Conservation (phyloP, 495 filamentous ascomycete genomes). For the Trichocladium uniseriatum region DNA sequence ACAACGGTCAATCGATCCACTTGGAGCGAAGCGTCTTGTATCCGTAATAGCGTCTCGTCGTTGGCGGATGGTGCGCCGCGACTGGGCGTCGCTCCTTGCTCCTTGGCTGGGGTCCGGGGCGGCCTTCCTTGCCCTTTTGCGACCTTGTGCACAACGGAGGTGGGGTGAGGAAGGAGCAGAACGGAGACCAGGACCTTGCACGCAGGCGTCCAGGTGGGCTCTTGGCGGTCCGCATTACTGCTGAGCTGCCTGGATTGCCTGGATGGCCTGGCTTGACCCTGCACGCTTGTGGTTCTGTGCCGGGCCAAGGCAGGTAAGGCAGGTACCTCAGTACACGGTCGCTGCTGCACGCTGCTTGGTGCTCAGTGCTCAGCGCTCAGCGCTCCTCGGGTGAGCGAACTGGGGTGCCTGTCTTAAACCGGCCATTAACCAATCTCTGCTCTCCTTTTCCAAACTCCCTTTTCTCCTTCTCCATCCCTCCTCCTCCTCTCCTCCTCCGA, state of each 20-base stretch:
- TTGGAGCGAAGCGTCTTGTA: background rate
- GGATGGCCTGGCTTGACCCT: conserved; percentile 15
- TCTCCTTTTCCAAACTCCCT: conserved; percentile 42
- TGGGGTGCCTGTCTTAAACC: conserved; percentile 43
- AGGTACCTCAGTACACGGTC: conserved; percentile 22
- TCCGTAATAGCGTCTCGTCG: conserved; percentile 16
- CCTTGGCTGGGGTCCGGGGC: conserved; percentile 12
- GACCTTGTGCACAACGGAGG: conserved; percentile 21
- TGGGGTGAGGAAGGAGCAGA: conserved; percentile 1
- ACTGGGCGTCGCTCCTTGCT: conserved; percentile 14
- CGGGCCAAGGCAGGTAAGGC: conserved; percentile 20
- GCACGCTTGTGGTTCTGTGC: conserved; percentile 15
- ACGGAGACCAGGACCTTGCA: conserved; percentile 18
- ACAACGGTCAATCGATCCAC: background rate
- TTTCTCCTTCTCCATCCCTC: conserved; percentile 46
- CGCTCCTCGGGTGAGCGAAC: conserved; percentile 18
- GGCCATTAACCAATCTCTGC: conserved; percentile 40
- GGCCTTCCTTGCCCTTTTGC: conserved; percentile 16
- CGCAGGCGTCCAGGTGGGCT: conserved; percentile 3
- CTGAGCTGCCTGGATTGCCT: conserved; percentile 9
- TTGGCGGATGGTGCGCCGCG: conserved; percentile 9
- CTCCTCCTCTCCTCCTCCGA: conserved; percentile 51
- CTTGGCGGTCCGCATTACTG: conserved; percentile 12
- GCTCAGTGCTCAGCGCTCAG: conserved; percentile 14
- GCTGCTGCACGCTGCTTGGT: conserved; percentile 28